A percentile compares a stretch with the other conserved stretches of the same genome.
Evolutionary conservation across 495 filamentous ascomycete species (phyloP).

Genomic region (Glonium stellatum): DNA sequence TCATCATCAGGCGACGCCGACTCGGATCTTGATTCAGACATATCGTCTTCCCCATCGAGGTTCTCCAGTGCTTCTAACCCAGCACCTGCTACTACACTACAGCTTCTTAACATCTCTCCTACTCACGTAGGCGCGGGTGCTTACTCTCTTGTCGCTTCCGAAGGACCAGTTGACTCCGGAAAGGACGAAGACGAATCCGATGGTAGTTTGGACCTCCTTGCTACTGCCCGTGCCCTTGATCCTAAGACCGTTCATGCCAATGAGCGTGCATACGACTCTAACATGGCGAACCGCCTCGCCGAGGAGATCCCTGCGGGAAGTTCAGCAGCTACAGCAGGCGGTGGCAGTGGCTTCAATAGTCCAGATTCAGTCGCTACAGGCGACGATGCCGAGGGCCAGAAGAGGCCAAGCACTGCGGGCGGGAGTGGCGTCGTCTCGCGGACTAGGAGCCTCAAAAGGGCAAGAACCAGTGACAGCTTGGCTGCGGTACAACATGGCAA

Average conservation of each 20-base stretch:
- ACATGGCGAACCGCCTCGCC: constrained; percentile 34
- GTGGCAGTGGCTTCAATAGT: constrained; percentile 38
- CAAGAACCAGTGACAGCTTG: constrained; percentile 20
- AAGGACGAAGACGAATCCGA: constrained; percentile 20
- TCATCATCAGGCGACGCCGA: constrained; percentile 30
- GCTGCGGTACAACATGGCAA: constrained; percentile 3
- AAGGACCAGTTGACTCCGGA: not conserved
- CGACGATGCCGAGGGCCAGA: not conserved
- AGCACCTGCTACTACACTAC: constrained; percentile 7
- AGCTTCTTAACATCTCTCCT: constrained; percentile 14
- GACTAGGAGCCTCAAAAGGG: constrained; percentile 20
- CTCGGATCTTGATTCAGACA: constrained; percentile 21
- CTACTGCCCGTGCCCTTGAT: constrained; percentile 31
- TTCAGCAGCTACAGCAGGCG: constrained; percentile 37
- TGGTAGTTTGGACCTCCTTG: constrained; percentile 31
- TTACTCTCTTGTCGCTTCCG: not conserved
- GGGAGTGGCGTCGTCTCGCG: constrained; percentile 1
- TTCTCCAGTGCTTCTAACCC: constrained; percentile 1
- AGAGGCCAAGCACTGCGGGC: not conserved
- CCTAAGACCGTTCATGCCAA: constrained; percentile 24
- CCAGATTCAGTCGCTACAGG: constrained; percentile 7
- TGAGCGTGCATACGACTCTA: constrained; percentile 35
- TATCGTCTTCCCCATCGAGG: constrained; percentile 14
- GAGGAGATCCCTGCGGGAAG: constrained; percentile 39
- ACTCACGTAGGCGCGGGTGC: not conserved